Evolutionary conservation across 306 rosid species (phyloP).

Genomic region (Medicago ruthenica): DNA sequence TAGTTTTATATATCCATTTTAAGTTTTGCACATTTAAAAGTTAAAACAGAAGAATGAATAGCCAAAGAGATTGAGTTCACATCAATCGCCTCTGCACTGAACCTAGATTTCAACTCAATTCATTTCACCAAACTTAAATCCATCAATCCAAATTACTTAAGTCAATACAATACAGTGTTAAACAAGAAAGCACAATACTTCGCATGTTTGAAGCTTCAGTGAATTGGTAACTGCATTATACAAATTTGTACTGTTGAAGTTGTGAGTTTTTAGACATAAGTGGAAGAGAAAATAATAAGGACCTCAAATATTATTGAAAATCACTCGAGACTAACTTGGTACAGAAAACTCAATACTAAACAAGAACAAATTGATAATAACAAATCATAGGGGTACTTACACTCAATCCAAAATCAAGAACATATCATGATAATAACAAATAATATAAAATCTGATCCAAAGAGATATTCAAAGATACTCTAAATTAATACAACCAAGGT

Average conservation of each 20-base stretch:
- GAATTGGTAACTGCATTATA: conserved; percentile 2
- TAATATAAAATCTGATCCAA: too few relatives aligned
- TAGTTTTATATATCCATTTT: background rate
- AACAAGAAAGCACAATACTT: background rate
- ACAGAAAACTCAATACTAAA: too few relatives aligned
- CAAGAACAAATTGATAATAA: too few relatives aligned
- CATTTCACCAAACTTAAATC: conserved; percentile 7
- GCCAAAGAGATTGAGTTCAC: conserved; percentile 7
- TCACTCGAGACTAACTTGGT: too few relatives aligned
- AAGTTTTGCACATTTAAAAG: background rate
- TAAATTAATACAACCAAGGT: too few relatives aligned
- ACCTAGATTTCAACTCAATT: conserved; percentile 35
- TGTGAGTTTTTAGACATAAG: too few relatives aligned
- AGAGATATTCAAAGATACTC: too few relatives aligned
- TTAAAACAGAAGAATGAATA: conserved; percentile 16
- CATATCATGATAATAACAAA: too few relatives aligned
- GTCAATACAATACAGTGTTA: conserved; percentile 1
- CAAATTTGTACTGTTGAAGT: background rate
- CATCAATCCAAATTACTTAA: conserved; percentile 5
- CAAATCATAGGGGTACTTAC: too few relatives aligned
- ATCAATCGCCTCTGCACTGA: background rate
- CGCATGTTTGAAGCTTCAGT: background rate
- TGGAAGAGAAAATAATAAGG: too few relatives aligned
- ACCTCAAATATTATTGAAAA: too few relatives aligned
- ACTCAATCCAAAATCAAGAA: too few relatives aligned